These are phyloP conservation scores for Suillus americanus DNA, from an alignment of 768 basidiomycete genomes.

Conservation along the genomic window DNA sequence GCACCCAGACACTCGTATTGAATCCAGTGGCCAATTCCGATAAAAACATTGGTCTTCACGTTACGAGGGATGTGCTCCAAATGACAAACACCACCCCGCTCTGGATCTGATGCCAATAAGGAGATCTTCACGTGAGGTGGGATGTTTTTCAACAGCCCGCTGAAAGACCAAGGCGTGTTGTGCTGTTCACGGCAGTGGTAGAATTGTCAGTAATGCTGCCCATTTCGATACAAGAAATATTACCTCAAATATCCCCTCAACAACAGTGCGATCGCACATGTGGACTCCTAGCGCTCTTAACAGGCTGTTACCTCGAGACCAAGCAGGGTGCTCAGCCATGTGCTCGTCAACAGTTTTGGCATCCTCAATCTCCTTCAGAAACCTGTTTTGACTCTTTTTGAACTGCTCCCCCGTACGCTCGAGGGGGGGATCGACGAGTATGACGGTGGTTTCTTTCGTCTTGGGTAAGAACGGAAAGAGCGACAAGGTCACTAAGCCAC, in stretches of 20 bases:
- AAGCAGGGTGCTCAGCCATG: conserved; percentile 11
- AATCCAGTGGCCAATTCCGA: conserved; percentile 15
- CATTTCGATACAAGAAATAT: neutral
- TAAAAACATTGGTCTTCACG: conserved; percentile 9
- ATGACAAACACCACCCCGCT: conserved; percentile 10
- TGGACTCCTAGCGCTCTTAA: conserved; percentile 10
- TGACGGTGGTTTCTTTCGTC: conserved; percentile 4
- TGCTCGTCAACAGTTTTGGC: neutral
- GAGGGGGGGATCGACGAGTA: conserved; percentile 15
- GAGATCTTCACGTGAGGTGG: conserved; percentile 10
- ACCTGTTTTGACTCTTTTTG: neutral
- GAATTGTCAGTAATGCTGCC: neutral
- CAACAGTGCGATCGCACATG: conserved; percentile 8
- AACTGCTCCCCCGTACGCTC: neutral
- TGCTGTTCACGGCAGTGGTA: conserved; percentile 1
- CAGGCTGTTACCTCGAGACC: conserved; percentile 9
- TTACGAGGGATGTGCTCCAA: conserved; percentile 12
- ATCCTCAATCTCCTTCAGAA: neutral
- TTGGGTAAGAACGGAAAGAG: conserved; percentile 16
- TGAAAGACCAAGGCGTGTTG: conserved; percentile 17
- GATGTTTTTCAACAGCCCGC: conserved; percentile 7
- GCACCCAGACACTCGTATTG: conserved; percentile 12
- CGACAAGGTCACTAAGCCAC: conserved; percentile 11
- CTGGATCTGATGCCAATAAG: conserved; percentile 11
- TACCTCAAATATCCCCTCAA: conserved; percentile 12